A percentile compares a stretch with the other conserved stretches of the same genome.
phyloP scores from a whole-genome alignment of 495 filamentous ascomycete species.

The Articulospora tetracladia region DNA sequence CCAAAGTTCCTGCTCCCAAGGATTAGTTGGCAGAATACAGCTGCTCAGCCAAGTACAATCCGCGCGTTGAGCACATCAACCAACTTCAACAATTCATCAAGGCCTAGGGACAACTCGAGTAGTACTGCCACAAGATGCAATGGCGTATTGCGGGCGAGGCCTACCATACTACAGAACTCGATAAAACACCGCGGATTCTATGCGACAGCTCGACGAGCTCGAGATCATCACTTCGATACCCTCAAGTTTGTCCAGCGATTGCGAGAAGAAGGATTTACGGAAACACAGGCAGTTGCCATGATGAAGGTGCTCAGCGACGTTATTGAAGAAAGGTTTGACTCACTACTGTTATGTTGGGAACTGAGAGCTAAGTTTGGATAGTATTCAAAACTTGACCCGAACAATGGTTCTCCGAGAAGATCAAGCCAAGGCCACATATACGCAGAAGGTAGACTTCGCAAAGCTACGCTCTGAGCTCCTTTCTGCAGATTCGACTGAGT shows the following conservation, averaged over 20 bases:
- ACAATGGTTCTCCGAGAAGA: conserved; percentile 99
- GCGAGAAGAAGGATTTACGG: conserved; percentile 87
- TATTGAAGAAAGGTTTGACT: conserved; percentile 78
- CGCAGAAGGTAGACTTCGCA: conserved; percentile 99
- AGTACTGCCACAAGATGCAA: not conserved
- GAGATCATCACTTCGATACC: conserved; percentile 97
- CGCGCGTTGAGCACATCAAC: conserved; percentile 24
- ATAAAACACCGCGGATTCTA: conserved; percentile 55
- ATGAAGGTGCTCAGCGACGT: conserved; percentile 97
- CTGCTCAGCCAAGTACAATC: conserved; percentile 22
- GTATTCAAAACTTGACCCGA: conserved; percentile 94
- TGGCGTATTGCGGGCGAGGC: not conserved
- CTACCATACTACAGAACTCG: conserved; percentile 11
- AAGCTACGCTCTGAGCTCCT: conserved; percentile 94
- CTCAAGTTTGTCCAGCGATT: conserved; percentile 93
- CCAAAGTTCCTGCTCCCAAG: conserved; percentile 51
- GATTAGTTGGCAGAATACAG: conserved; percentile 44
- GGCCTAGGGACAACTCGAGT: not conserved
- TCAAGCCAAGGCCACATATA: conserved; percentile 83
- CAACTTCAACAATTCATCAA: conserved; percentile 13
- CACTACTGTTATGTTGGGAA: not conserved
- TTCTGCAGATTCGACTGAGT: conserved; percentile 85
- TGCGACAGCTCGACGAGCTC: conserved; percentile 50
- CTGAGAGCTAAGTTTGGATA: conserved; percentile 22
- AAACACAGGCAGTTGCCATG: conserved; percentile 92